These are phyloP conservation scores for Clonostachys rhizophaga DNA, from an alignment of 2,329 filamentous ascomycete species.

Conservation along the genomic window DNA sequence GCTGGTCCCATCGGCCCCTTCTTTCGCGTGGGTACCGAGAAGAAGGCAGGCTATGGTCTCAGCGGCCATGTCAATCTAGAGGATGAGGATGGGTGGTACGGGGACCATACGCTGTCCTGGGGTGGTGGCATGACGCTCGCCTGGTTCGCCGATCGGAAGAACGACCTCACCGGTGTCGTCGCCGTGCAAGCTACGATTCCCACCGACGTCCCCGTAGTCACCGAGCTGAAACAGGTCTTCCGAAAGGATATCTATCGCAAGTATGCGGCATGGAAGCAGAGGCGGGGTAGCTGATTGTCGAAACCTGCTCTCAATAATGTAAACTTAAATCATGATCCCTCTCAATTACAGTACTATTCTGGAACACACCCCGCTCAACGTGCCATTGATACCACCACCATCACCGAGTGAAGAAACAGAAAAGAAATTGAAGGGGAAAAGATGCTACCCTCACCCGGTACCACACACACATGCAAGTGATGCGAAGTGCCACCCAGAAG, in stretches of 20 bases:
- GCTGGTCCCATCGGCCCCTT: slow-evolving; percentile 21
- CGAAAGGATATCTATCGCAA: slow-evolving; percentile 34
- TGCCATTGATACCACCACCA: too few species aligned
- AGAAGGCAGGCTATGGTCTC: slow-evolving; percentile 30
- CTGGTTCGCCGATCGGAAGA: slow-evolving; percentile 45
- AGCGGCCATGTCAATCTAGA: slow-evolving; percentile 33
- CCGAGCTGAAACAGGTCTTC: slow-evolving; percentile 32
- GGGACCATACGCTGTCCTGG: slow-evolving; percentile 35
- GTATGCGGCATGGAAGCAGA: slow-evolving; percentile 3
- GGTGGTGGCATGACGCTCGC: slow-evolving; percentile 36
- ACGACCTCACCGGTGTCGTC: slow-evolving; percentile 33
- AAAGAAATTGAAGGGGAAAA: too few species aligned
- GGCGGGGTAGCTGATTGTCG: too few species aligned
- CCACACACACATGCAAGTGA: too few species aligned
- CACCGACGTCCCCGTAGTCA: slow-evolving; percentile 10
- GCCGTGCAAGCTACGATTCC: slow-evolving; percentile 32
- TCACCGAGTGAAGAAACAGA: too few species aligned
- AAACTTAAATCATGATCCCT: too few species aligned
- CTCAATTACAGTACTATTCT: too few species aligned
- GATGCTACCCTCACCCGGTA: too few species aligned
- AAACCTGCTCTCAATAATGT: too few species aligned
- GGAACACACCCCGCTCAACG: too few species aligned
- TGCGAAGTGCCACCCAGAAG: too few species aligned
- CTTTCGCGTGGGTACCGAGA: slow-evolving; percentile 25
- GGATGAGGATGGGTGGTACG: slow-evolving; percentile 35